These are phyloP conservation scores for Elaphomyces granulatus DNA, from an alignment of 495 filamentous ascomycete genomes.

Conservation along the genomic window DNA sequence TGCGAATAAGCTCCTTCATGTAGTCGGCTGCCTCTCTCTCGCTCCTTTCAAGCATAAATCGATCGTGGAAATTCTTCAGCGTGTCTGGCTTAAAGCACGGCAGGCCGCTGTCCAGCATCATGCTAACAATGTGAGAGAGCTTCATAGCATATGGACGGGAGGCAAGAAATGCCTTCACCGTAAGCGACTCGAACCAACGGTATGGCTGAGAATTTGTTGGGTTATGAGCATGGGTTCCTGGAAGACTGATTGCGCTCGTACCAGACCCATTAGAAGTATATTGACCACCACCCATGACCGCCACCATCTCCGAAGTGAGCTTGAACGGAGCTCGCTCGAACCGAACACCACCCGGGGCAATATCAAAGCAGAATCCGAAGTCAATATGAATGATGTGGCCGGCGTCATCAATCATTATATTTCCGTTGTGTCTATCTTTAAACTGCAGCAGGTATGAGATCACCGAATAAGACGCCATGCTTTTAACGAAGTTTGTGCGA, in stretches of 20 bases:
- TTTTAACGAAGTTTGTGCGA: conserved; percentile 94
- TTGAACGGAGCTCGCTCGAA: conserved; percentile 99
- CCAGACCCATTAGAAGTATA: conserved; percentile 4
- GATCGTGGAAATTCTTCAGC: conserved; percentile 77
- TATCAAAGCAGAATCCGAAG: conserved; percentile 99
- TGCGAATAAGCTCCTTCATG: conserved; percentile 75
- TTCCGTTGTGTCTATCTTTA: conserved; percentile 98
- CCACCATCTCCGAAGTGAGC: conserved; percentile 90
- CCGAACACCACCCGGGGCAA: conserved; percentile 87
- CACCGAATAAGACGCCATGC: conserved; percentile 99
- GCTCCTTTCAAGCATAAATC: conserved; percentile 85
- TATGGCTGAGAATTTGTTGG: conserved; percentile 69
- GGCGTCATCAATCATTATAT: conserved; percentile 97
- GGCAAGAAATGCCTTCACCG: conserved; percentile 89
- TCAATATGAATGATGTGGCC: conserved; percentile 98
- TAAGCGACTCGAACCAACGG: conserved; percentile 91
- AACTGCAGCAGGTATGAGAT: conserved; percentile 95
- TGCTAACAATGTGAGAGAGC: conserved; percentile 70
- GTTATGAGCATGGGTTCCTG: conserved; percentile 24
- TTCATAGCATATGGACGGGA: conserved; percentile 76
- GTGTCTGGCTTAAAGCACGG: conserved; percentile 98
- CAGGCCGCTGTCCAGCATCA: conserved; percentile 93
- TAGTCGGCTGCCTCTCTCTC: conserved; percentile 93
- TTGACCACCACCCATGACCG: conserved; percentile 80
- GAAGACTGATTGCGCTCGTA: conserved; percentile 5